Conservation (phyloP, 2,329 filamentous ascomycete species). For the Penicillium sp. region DNA sequence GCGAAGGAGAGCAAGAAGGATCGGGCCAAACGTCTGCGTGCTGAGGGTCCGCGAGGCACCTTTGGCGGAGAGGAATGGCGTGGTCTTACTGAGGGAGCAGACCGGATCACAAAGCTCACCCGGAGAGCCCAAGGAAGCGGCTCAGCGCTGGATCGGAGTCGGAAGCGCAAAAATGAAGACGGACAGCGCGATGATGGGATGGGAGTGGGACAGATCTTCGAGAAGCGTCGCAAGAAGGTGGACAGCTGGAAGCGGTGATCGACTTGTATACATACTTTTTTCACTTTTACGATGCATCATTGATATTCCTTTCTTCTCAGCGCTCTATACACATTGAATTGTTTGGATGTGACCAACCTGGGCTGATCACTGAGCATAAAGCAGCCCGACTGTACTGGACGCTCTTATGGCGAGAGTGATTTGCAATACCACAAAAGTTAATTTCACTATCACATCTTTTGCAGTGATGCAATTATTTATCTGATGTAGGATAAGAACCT, state of each 20-base stretch:
- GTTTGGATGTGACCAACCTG: too few species aligned
- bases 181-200: conserved; percentile 56
- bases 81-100: conserved; percentile 71
- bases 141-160: conserved; percentile 65
- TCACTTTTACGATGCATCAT: too few species aligned
- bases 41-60: conserved; percentile 44
- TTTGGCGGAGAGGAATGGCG: conserved; percentile 94
- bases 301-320: too few species aligned
- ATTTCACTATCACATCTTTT: too few species aligned
- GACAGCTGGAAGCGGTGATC: conserved; percentile 37
- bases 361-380: too few species aligned
- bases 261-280: too few species aligned
- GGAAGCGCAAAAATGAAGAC: conserved; percentile 69
- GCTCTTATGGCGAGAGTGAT: too few species aligned
- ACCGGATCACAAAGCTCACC: conserved; percentile 76
- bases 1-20: conserved; percentile 86
- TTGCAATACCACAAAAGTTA: too few species aligned
- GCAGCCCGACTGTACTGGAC: too few species aligned
- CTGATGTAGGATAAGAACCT: too few species aligned
- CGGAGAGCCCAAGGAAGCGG: conserved; percentile 54
- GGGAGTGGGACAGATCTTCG: conserved; percentile 57
- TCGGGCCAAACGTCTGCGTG: conserved; percentile 57
- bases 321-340: too few species aligned
- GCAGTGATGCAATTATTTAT: too few species aligned
- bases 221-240: conserved; percentile 39